Evolutionary conservation across 2,329 filamentous ascomycete genomes (phyloP), one percentile per base, ranked within the genome.

Genomic region (Escovopsis sp.): DNA sequence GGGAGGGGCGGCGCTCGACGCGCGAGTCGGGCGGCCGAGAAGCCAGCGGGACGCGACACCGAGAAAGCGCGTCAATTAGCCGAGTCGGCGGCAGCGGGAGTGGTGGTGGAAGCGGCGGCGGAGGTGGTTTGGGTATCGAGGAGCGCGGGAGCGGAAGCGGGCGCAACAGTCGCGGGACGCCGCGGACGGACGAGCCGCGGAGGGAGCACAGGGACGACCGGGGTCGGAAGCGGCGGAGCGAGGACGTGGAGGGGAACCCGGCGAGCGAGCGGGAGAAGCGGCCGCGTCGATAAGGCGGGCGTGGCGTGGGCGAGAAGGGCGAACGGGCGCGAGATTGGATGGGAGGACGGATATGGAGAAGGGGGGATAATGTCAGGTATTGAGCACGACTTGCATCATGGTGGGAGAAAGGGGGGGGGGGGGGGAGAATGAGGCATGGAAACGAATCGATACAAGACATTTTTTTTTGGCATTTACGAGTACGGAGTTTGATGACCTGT

Each of bases 231-330:
- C 51, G 62, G 45, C 52, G 59, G 53, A 73, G 69, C 49, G 71
- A 73, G 46, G 72, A 73, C 41, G 65, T 65, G 18, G 52, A 55
- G n/a, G 61, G 59, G 33, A 48, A 50, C 18, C 45, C 59, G 47
- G 49, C 55, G 12, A 65, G 55, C 51, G 69, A 73, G 34, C 62
- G 68, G 45, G 72, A 76, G 47, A 77, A 77, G 63, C 64, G 73
- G 55, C 65, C 61, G 48, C 66, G 73, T 56, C 66, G 68, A 52
- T 73, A 36, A 40, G n/a, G n/a, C n/a, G n/a, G n/a, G n/a, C n/a
- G n/a, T n/a, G n/a, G n/a, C n/a, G n/a, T n/a, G n/a, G n/a, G n/a
- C n/a, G n/a, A n/a, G n/a, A n/a, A n/a, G n/a, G n/a, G n/a, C n/a
- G n/a, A n/a, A n/a, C n/a, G n/a, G n/a, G n/a, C n/a, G n/a, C n/a